Evolutionary conservation across 1,139 yeast genomes (phyloP), one percentile per base, ranked within the genome.

Genomic region (Protomyces lactucae-debilis): DNA sequence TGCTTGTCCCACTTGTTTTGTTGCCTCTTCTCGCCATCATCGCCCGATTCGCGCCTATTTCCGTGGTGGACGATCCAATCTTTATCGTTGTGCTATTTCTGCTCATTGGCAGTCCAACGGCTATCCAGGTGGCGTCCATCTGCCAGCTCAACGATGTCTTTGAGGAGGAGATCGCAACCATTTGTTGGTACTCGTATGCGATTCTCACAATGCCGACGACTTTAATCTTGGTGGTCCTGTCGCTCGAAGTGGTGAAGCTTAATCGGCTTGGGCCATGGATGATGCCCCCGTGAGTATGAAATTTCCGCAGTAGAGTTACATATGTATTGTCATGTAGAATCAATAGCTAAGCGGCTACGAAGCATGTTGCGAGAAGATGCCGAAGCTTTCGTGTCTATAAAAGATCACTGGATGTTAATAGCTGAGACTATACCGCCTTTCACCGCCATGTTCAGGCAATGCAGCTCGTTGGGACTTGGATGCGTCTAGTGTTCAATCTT

Each of bases 131-230:
- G 63, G 67, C 52, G 52, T 69, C 52, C 39, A 57, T 60, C 52
- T 67, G 68, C 69, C 95, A 69, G 57, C 55, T 68, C 66, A 56
- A 65, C 46, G 66, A 83, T 68, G 81, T 88, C 40, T 88, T 85
- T 73, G 93, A 88, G 72, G 81, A 82, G 71, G 96, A 88, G 73
- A 88, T 88, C 93, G 85, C 91, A 0, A 88, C 91, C 2, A 92
- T 88, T n/a, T 78, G 88, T 67, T 88, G 88, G 71, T 60, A 60
- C 57, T 54, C 59, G 36, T 60, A 60, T 39, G 60, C 64, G 14
- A 35, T 54, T 16, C 35, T 60, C 16, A 60, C 64, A 2, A 55
- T 60, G 37, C 64, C 64, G 12, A 60, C 59, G 18, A 60, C 64
- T 2, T 48, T 60, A 16, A 46, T 48, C 28, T 45, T 60, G 25